These are phyloP conservation scores for Salix koriyanagi DNA, from an alignment of 345 rosid species.

Conservation along the genomic window DNA sequence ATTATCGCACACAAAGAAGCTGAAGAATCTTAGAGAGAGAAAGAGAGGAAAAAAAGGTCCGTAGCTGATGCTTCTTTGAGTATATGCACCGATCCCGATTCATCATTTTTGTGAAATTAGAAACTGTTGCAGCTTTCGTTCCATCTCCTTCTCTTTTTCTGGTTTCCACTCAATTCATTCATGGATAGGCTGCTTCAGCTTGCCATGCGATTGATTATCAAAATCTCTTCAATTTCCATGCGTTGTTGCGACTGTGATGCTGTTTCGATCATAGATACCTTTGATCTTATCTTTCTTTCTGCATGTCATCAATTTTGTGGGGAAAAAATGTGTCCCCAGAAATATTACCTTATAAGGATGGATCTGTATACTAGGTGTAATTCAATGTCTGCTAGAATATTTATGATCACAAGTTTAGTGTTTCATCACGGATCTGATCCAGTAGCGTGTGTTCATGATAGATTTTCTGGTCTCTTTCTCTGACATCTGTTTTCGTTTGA, in stretches of 20 bases:
- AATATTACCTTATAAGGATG: background rate
- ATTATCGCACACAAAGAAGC: background rate
- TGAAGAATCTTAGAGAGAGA: background rate
- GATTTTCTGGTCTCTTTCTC: background rate
- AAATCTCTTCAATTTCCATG: background rate
- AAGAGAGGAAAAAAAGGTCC: background rate
- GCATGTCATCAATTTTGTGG: background rate
- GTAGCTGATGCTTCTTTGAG: background rate
- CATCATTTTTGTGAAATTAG: background rate
- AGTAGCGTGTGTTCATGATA: background rate
- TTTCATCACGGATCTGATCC: background rate
- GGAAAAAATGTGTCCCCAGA: background rate
- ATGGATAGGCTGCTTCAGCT: background rate
- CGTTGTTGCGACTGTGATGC: background rate
- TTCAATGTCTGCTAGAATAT: no score
- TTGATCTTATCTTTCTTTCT: background rate
- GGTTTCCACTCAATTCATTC: no score
- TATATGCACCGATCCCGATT: conserved; percentile 10
- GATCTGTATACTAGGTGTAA: background rate
- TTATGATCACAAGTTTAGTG: background rate
- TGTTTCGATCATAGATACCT: background rate
- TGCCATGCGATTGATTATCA: background rate
- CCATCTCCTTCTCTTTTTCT: background rate
- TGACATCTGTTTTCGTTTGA: background rate
- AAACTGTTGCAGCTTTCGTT: background rate